Base-by-base conservation (phyloP, 768 basidiomycete genomes). In the Naganishia friedmannii region DNA sequence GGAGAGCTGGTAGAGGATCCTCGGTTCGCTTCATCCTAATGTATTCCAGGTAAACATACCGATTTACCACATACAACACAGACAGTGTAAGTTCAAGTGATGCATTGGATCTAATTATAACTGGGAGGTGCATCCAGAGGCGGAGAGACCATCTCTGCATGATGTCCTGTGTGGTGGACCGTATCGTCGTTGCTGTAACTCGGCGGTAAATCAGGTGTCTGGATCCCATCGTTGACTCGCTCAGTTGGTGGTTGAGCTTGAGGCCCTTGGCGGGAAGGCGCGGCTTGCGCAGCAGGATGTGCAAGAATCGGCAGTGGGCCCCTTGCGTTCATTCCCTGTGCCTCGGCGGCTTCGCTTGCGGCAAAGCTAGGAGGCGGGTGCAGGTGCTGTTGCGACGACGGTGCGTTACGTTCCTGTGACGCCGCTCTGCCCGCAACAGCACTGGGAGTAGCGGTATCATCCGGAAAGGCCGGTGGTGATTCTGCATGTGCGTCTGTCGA, bases 1-100 rank as follows among this genome's bases (percentile, higher is more conserved):
- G 93, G 93, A 53, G 89, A 87, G 76, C 85, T 97, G 29, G 90
- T 93, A 65, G 90, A 93, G 82, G 67, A 72, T 58, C 70, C 70
- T 23, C 51, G 34, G 9, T 71, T 71, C 34, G 54, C 48, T 32
- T 42, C 23, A 4, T 17, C 39, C 23, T 31, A 7, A 42, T 39
- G 34, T 34, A 42, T 39, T 28, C 57, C 21, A 34, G n/a, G 39
- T 2, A 21, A n/a, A 37, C 8, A 34, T 23, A 9, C 39, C 57
- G 12, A 8, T 58, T 12, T 39, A 58, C 57, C 7, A 23, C n/a
- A 42, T 34, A 39, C 32, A 26, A 58, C 15, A 23, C n/a, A 23
- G 28, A 39, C 34, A 5, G 1, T 37, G 57, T 9, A 10, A 13
- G n/a, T n/a, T n/a, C n/a, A 37, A 58, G 31, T 32, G 15, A n/a